phyloP scores from a whole-genome alignment of 2,329 filamentous ascomycete species.

The Aureobasidium subglaciale region DNA sequence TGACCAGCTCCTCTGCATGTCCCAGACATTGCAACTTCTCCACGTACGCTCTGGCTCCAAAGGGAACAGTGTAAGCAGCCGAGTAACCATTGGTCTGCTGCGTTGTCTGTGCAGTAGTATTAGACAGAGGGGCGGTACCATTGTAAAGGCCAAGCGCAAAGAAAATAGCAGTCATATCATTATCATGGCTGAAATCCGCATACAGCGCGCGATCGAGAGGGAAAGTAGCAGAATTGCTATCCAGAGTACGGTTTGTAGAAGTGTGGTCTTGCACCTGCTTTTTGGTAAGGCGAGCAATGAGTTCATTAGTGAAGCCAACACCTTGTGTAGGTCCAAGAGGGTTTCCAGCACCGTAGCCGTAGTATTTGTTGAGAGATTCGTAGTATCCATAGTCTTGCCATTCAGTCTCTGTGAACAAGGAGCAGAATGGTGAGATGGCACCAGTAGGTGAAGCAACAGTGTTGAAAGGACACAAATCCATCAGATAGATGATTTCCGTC shows the following conservation, averaged over 20 bases:
- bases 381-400: conserved; percentile 78
- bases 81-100: conserved; percentile 61
- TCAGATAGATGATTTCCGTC: conserved; percentile 61
- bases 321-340: conserved; percentile 76
- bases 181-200: conserved; percentile 89
- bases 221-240: conserved; percentile 61
- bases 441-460: conserved; percentile 60
- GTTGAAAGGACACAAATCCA: conserved; percentile 84
- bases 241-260: conserved; percentile 69
- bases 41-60: conserved; percentile 72
- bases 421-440: conserved; percentile 63
- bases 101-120: conserved; percentile 41
- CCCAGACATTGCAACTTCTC: conserved; percentile 72
- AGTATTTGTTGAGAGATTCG: conserved; percentile 74
- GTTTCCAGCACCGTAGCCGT: conserved; percentile 71
- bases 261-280: conserved; percentile 65
- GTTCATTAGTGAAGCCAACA: conserved; percentile 80
- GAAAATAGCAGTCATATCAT: conserved; percentile 71
- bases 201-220: conserved; percentile 63
- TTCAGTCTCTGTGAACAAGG: conserved; percentile 62
- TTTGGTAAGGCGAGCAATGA: conserved; percentile 70
- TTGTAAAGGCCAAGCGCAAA: conserved; percentile 75
- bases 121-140: conserved; percentile 44
- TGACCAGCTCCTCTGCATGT: conserved; percentile 61
- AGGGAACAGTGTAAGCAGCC: conserved; percentile 73